Percentiles rank a stretch among this genome's conserved stretches.
phyloP scores from a whole-genome alignment of 192 early-diverging fungal genomes.

The Cladochytrium replicatum region DNA sequence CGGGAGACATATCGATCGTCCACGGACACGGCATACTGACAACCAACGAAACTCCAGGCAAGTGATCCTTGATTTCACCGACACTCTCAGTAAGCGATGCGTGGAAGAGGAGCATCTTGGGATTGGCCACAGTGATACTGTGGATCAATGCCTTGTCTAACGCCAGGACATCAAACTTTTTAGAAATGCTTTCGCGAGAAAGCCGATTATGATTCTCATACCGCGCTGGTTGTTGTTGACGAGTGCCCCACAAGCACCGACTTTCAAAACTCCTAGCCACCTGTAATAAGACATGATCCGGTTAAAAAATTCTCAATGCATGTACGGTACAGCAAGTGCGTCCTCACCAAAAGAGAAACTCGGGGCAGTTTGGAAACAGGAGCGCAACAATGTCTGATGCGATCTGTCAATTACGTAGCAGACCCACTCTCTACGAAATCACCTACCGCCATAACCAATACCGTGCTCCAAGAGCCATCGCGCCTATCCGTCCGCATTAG shows the following conservation, averaged over 20 bases:
- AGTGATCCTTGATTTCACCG: not conserved
- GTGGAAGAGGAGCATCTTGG: slow-evolving; percentile 6
- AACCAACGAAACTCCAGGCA: not conserved
- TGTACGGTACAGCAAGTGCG: too few relatives aligned
- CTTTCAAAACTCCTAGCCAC: slow-evolving; percentile 45
- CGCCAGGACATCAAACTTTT: too few relatives aligned
- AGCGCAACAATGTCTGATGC: slow-evolving; percentile 39
- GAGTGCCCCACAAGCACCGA: slow-evolving; percentile 42
- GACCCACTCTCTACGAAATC: slow-evolving; percentile 10
- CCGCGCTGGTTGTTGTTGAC: slow-evolving; percentile 58
- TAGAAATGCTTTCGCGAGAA: too few relatives aligned
- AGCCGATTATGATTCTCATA: too few relatives aligned
- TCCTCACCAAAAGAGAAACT: slow-evolving; percentile 51
- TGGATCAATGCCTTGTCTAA: slow-evolving; percentile 16
- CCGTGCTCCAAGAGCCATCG: slow-evolving; percentile 5
- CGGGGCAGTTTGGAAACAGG: slow-evolving; percentile 47
- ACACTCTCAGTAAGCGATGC: not conserved
- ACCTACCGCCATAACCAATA: slow-evolving; percentile 8
- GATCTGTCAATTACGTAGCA: too few relatives aligned
- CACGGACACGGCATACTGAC: not conserved
- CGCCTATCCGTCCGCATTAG: not conserved
- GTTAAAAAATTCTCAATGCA: too few relatives aligned
- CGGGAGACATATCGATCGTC: too few relatives aligned
- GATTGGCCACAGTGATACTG: slow-evolving; percentile 3
- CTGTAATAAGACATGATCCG: too few relatives aligned